Evolutionary conservation across 2,329 filamentous ascomycete species (phyloP).

Genomic region (Exophiala phaeomuriformis): DNA sequence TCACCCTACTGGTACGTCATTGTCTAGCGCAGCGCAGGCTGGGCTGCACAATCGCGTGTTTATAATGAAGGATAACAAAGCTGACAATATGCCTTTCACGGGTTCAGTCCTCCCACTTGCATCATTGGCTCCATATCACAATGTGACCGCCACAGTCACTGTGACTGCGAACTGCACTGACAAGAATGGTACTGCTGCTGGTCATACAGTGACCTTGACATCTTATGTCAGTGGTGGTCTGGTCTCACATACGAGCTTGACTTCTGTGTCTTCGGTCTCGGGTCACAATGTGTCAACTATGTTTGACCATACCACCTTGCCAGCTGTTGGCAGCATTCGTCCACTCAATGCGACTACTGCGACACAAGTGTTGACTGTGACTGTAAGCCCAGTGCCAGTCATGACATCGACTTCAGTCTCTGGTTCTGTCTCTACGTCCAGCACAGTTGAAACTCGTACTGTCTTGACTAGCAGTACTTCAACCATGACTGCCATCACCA

Average conservation of each 20-base stretch:
- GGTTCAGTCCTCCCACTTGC: neutral
- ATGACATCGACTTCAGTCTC: neutral
- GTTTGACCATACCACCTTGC: neutral
- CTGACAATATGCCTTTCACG: neutral
- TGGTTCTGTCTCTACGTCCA: neutral
- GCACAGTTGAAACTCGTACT: neutral
- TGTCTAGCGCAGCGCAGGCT: neutral
- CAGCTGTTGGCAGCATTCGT: neutral
- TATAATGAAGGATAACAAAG: neutral
- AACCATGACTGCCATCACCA: neutral
- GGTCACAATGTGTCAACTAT: neutral
- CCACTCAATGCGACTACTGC: neutral
- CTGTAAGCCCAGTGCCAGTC: neutral
- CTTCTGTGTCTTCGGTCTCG: neutral
- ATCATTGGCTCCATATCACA: neutral
- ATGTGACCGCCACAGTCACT: neutral
- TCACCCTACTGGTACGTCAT: neutral
- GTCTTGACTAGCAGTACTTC: neutral
- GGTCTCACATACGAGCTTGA: neutral
- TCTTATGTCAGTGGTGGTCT: neutral
- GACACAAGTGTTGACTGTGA: neutral
- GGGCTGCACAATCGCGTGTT: neutral
- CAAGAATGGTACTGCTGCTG: neutral
- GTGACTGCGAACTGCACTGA: neutral
- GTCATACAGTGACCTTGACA: neutral